phyloP scores from a whole-genome alignment of 495 filamentous ascomycete genomes.

The Daldinia grandis region DNA sequence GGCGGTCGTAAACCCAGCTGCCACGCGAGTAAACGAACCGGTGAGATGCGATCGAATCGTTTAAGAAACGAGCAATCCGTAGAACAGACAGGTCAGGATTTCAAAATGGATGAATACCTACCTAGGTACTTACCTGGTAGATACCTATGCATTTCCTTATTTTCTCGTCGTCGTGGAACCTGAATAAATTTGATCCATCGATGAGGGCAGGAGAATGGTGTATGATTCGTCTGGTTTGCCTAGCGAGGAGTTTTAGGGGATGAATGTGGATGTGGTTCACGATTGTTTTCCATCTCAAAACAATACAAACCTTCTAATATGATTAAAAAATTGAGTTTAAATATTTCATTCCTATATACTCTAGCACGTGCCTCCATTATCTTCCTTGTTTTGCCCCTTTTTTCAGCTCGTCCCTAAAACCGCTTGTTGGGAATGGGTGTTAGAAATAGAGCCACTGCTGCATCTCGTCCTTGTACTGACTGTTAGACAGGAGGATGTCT shows the following conservation, averaged over 20 bases:
- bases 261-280: not conserved
- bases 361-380: not conserved
- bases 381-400: not conserved
- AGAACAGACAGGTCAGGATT: slow-evolving; percentile 11
- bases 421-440: not conserved
- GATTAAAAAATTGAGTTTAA: not conserved
- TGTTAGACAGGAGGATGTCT: not conserved
- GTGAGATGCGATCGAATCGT: slow-evolving; percentile 33
- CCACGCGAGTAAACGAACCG: slow-evolving; percentile 29
- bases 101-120: slow-evolving; percentile 12
- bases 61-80: slow-evolving; percentile 21
- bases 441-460: not conserved
- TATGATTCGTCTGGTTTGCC: slow-evolving; percentile 1
- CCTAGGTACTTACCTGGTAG: too few relatives aligned
- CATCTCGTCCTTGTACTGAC: not conserved
- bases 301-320: not conserved
- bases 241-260: not conserved
- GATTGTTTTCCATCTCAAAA: not conserved
- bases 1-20: slow-evolving; percentile 11
- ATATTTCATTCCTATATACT: not conserved
- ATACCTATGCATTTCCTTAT: not conserved
- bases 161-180: slow-evolving; percentile 9
- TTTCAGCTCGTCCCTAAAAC: not conserved
- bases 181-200: not conserved
- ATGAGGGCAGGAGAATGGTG: not conserved